A percentile compares a stretch with the other conserved stretches of the same genome.
These are phyloP conservation scores for Biscutella laevigata DNA, from an alignment of 441 rosid genomes.

Conservation along the genomic window DNA sequence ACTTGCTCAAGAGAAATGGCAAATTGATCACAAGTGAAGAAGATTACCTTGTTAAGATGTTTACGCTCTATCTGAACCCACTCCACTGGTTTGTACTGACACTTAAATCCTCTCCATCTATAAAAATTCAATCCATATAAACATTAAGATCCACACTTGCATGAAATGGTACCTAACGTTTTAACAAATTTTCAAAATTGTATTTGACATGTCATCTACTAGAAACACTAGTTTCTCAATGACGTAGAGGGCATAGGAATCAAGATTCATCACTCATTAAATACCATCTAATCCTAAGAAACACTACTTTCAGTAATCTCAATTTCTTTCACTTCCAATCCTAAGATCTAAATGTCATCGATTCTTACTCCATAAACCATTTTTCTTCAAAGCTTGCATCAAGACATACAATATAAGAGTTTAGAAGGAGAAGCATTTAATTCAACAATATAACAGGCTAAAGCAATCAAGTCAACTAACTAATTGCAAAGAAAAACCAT, in stretches of 20 bases:
- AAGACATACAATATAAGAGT: neutral
- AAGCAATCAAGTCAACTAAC: neutral
- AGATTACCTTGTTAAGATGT: constrained; percentile 21
- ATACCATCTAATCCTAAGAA: neutral
- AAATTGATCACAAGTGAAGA: neutral
- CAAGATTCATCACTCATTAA: neutral
- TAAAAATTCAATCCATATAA: neutral
- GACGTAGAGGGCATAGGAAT: neutral
- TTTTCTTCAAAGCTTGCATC: neutral
- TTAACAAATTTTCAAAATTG: neutral
- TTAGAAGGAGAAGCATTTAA: neutral
- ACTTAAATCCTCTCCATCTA: constrained; percentile 26
- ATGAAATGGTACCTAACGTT: too few relatives aligned
- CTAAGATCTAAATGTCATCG: neutral
- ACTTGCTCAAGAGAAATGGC: neutral
- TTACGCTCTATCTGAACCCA: constrained; percentile 28
- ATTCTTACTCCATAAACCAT: neutral
- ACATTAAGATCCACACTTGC: constrained; percentile 7
- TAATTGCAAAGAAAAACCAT: neutral
- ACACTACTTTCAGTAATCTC: neutral
- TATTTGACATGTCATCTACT: neutral
- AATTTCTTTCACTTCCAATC: neutral
- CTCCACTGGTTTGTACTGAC: constrained; percentile 20
- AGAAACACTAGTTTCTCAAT: neutral
- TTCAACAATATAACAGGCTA: neutral